Conservation (phyloP, 345 rosid species). For the Eutrema heterophyllum region DNA sequence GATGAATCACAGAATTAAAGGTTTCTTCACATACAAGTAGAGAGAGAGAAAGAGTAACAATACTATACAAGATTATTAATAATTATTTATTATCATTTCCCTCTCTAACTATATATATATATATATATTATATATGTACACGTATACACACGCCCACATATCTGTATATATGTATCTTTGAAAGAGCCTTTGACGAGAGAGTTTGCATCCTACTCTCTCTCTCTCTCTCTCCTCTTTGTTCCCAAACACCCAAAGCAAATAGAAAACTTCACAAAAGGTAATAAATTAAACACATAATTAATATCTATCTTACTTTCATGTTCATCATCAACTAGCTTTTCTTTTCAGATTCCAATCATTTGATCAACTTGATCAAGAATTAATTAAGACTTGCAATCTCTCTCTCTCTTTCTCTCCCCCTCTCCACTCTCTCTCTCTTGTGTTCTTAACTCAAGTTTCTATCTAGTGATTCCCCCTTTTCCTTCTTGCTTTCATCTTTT, state of each 20-base stretch:
- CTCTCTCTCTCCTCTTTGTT: conserved; percentile 26
- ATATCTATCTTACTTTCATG: conserved; percentile 30
- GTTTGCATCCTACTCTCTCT: conserved; percentile 38
- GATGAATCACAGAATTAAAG: conserved; percentile 33
- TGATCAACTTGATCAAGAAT: conserved; percentile 7
- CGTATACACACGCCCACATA: background rate
- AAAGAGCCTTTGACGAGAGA: conserved; percentile 50
- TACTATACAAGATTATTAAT: conserved; percentile 3
- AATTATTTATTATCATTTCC: background rate
- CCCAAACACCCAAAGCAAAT: conserved; percentile 14
- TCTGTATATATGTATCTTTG: conserved; percentile 6
- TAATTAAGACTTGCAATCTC: conserved; percentile 3
- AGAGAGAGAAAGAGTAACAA: conserved; percentile 49
- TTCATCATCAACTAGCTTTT: conserved; percentile 27
- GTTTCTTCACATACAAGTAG: conserved; percentile 75
- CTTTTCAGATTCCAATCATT: conserved; percentile 24
- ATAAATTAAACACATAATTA: conserved; percentile 8
- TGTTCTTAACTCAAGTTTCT: background rate
- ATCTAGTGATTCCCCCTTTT: background rate
- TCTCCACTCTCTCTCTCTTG: background rate
- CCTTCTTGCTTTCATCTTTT: background rate
- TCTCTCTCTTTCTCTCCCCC: background rate
- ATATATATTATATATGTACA: background rate
- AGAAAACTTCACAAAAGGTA: conserved; percentile 31
- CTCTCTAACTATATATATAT: background rate